Evolutionary conservation across 345 rosid genomes (phyloP), one percentile per base, ranked within the genome.

Genomic region (Salix suchowensis): DNA sequence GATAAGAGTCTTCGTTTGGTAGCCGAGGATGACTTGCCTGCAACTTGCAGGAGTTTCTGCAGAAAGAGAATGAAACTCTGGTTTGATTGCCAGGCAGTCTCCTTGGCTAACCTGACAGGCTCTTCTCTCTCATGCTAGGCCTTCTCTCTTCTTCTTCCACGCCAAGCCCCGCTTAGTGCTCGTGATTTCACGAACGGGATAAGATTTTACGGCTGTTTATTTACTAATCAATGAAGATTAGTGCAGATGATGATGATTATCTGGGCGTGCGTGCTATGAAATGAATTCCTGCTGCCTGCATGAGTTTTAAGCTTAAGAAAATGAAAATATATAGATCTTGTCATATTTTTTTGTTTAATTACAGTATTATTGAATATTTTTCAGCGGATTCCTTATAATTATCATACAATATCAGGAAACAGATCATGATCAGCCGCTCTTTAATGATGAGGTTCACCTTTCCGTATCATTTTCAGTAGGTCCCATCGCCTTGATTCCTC

Each of bases 21-120:
- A 85, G 82, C 84, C 81, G 80, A 78, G 83, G 81, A 85, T 82
- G 84, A 82, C 84, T 78, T 82, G 85, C 88, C 88, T 76, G 77
- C 62, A 32, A 46, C 70, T 48, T 34, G 14, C 62, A 55, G n/a
- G 62, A 55, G 62, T 21, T 55, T 55, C 3, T n/a, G 28, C 62
- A 55, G 9, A n/a, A 9, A 55, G 23, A n/a, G 13, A 3, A 8
- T 34, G 60, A 26, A 23, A 48, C 12, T 64, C 9, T 4, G 24
- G 21, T 2, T 4, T 19, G 52, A 48, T 30, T 55, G 46, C 23
- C 76, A 79, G 88, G 89, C 86, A 82, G 78, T 79, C 87, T 72
- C 75, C 86, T 52, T 52, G 60, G 23, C 60, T 86, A 77, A 18
- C 21, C 79, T 71, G 81, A 83, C 84, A 23, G 73, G 67, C 84